These are phyloP conservation scores for Aspergillus brunneoviolaceus DNA, from an alignment of 2,329 filamentous ascomycete genomes.

Conservation along the genomic window DNA sequence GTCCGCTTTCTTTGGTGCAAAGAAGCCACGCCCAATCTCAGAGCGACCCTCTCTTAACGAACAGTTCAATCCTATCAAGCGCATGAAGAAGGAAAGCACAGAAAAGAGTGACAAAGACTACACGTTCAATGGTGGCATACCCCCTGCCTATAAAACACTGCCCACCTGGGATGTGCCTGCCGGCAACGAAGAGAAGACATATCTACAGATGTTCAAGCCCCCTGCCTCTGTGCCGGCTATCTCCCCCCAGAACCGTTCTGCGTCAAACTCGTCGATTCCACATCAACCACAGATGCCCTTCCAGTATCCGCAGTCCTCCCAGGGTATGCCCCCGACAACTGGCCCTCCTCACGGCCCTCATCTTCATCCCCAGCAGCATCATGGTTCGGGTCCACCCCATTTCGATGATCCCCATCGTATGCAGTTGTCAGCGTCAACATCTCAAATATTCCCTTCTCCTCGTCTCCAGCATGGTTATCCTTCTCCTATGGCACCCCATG, in stretches of 20 bases:
- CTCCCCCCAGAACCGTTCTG: constrained; percentile 66
- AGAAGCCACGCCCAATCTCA: constrained; percentile 65
- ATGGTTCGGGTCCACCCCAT: constrained; percentile 65
- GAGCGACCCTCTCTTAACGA: constrained; percentile 56
- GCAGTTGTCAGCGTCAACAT: constrained; percentile 77
- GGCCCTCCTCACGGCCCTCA: constrained; percentile 76
- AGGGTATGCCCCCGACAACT: constrained; percentile 65
- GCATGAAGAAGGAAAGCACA: constrained; percentile 66
- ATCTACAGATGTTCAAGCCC: constrained; percentile 76
- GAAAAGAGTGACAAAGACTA: constrained; percentile 60
- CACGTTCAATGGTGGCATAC: constrained; percentile 76
- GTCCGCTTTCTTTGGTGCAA: constrained; percentile 62
- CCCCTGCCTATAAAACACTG: constrained; percentile 76
- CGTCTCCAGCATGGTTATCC: constrained; percentile 71
- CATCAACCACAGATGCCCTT: constrained; percentile 83
- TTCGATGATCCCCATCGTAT: constrained; percentile 82
- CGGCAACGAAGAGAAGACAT: constrained; percentile 73
- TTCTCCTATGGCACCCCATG: constrained; percentile 65
- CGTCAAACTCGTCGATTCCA: constrained; percentile 65
- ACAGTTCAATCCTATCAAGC: constrained; percentile 65
- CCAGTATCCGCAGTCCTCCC: constrained; percentile 74
- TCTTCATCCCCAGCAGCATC: constrained; percentile 73
- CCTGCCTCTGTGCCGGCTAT: constrained; percentile 60
- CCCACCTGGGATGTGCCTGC: constrained; percentile 78
- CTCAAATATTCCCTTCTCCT: constrained; percentile 82